These are phyloP conservation scores for Wickerhamiella parazyma DNA, from an alignment of 805 yeast genomes.

Conservation along the genomic window DNA sequence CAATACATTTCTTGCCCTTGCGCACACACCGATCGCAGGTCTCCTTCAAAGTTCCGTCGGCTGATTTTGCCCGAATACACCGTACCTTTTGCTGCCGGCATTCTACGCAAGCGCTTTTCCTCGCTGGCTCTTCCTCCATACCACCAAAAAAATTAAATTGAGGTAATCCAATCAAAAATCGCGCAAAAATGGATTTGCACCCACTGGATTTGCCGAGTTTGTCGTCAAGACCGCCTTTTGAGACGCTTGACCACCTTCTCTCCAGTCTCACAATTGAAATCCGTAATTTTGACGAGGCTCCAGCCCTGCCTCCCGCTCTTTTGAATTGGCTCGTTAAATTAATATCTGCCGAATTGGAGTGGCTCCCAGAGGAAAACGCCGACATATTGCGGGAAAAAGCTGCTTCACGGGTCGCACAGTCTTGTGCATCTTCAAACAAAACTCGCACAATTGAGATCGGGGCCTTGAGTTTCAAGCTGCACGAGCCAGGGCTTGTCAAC, in stretches of 20 bases:
- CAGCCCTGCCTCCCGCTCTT: conserved; percentile 17
- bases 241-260: conserved; percentile 13
- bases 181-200: conserved; percentile 12
- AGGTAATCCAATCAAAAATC: background rate
- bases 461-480: conserved; percentile 29
- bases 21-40: conserved; percentile 76
- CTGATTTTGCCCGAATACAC: conserved; percentile 36
- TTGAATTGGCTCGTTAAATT: conserved; percentile 25
- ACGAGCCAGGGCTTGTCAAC: conserved; percentile 75
- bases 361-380: conserved; percentile 29
- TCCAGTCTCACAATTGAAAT: conserved; percentile 13
- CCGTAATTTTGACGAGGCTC: conserved; percentile 12
- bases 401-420: conserved; percentile 56
- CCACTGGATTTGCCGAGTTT: conserved; percentile 24
- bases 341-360: conserved; percentile 27
- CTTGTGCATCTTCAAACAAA: conserved; percentile 72
- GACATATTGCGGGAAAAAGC: conserved; percentile 39
- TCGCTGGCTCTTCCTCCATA: background rate
- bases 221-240: conserved; percentile 14
- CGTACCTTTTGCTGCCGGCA: conserved; percentile 80
- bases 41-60: no score
- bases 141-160: background rate
- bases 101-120: conserved; percentile 63
- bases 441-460: conserved; percentile 43
- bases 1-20: conserved; percentile 52